Evolutionary conservation across 169 alveolate genomes (phyloP), one percentile per base, ranked within the genome.

Genomic region (Plasmodium yoelii): DNA sequence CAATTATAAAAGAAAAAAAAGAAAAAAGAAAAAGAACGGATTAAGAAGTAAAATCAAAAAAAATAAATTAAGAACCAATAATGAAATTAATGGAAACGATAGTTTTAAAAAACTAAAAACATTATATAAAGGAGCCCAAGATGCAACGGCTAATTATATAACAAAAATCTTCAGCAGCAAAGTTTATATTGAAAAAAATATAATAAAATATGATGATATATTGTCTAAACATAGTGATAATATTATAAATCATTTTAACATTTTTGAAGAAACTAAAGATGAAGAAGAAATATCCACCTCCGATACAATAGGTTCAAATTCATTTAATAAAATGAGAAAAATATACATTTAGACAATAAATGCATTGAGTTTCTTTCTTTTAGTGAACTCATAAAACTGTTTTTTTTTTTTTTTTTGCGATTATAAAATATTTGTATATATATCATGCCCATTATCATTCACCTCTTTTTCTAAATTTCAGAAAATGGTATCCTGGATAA

Each of bases 221-320:
- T 63, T 77, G 72, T 63, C 74, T 63, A 65, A 64, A 6, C 74
- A 77, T 64, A 64, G 77, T 49, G 88, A 77, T 67, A 5, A 10
- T 22, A 22, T 77, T 18, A 15, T 77, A 47, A 77, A 77, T 49
- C 49, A 68, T 34, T 77, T 61, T 44, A 68, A 77, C 13, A 67
- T 77, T 19, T 77, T 77, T 42, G 68, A 63, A 1, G 77, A 69
- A 15, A 51, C 59, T 1, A 34, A 34, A 51, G 59, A 12, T 12
- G 77, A 77, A 47, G 77, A 57, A 15, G 88, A 64, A 22, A 19
- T 49, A n/a, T 8, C 26, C 18, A 49, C 18, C 34, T 12, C n/a
- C n/a, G 39, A 28, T 18, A 80, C 49, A 18, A 18, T 15, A 28
- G 75, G 88, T 77, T 13, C 42, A 34, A 18, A 7, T 24, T n/a